Evolutionary conservation across 805 yeast species (phyloP), one percentile per base, ranked within the genome.

Genomic region (Hanseniaspora valbyensis): DNA sequence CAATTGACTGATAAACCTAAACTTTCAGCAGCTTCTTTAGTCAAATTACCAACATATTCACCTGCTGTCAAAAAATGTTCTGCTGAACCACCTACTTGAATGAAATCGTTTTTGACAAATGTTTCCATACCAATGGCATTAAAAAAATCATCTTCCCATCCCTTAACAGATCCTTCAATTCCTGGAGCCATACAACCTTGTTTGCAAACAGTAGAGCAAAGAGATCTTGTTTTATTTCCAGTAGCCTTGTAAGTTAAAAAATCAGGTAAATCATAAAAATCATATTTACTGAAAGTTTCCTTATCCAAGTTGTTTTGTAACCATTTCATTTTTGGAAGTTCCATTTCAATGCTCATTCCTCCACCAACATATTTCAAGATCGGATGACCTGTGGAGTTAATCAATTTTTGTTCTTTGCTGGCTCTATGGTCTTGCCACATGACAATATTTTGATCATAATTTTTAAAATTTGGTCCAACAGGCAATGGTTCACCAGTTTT

Each of bases 391-490:
- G 95, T 83, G 38, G 81, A 77, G 66, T 90, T 90, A 64, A 92
- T 88, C 52, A 70, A 76, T 51, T 77, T 69, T 13, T 96, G 88
- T 63, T 90, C 96, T 7, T 71, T 69, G 14, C 74, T 80, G 0
- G 97, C 96, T 55, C 98, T 76, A 66, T 92, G 98, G 69, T 92
- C 98, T 97, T 92, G 90, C 98, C 98, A 92, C 55, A 92, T 68
- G 48, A 92, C 79, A 59, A 92, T 81, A 66, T 92, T 88, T 62
- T 89, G 95, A 54, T 74, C 75, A 42, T 69, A 57, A 59, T 86
- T 80, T 30, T 66, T 55, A 63, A 86, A 90, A 62, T 89, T 85
- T 1, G 98, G 97, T 9, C 98, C 98, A 14, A 88, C 97, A 1
- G 83, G 86, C 40, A 86, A 73, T 3, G 95, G 95, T 43, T 70